Percentiles rank a stretch among this genome's conserved stretches.
Evolutionary conservation across 768 basidiomycete genomes (phyloP).

Genomic region (Suillus spraguei): DNA sequence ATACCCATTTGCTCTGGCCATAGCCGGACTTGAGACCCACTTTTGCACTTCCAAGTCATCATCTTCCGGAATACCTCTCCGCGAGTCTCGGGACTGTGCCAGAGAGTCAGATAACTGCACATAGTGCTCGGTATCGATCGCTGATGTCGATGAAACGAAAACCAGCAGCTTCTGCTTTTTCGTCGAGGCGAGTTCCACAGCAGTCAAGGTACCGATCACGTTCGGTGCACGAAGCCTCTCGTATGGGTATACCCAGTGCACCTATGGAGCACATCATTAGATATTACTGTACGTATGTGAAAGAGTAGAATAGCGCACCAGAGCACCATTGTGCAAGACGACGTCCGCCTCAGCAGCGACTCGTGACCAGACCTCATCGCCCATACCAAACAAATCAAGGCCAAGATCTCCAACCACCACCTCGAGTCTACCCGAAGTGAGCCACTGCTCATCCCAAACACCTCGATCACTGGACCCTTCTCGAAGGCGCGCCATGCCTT

Average conservation of each 20-base stretch:
- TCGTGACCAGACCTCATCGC: conserved; percentile 60
- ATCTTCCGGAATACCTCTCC: conserved; percentile 77
- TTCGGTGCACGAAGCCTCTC: conserved; percentile 90
- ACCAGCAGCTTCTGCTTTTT: conserved; percentile 78
- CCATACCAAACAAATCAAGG: conserved; percentile 73
- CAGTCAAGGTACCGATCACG: conserved; percentile 88
- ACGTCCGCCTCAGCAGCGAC: conserved; percentile 76
- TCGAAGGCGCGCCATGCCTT: conserved; percentile 69
- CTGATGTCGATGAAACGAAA: conserved; percentile 96
- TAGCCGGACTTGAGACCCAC: conserved; percentile 84
- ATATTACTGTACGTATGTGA: background rate
- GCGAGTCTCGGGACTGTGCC: conserved; percentile 39
- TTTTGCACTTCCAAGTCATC: conserved; percentile 87
- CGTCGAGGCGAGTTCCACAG: conserved; percentile 75
- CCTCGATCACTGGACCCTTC: conserved; percentile 76
- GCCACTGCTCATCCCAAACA: conserved; percentile 90
- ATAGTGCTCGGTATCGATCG: conserved; percentile 89
- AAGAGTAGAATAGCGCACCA: conserved; percentile 57
- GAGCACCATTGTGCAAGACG: conserved; percentile 94
- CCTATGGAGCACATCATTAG: conserved; percentile 45
- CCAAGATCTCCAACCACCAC: conserved; percentile 86
- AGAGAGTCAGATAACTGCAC: conserved; percentile 82
- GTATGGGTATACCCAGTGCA: conserved; percentile 99
- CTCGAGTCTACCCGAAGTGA: conserved; percentile 63
- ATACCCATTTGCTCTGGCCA: conserved; percentile 98